Evolutionary conservation across 1,139 yeast species (phyloP).

Genomic region (Pichia sp.): DNA sequence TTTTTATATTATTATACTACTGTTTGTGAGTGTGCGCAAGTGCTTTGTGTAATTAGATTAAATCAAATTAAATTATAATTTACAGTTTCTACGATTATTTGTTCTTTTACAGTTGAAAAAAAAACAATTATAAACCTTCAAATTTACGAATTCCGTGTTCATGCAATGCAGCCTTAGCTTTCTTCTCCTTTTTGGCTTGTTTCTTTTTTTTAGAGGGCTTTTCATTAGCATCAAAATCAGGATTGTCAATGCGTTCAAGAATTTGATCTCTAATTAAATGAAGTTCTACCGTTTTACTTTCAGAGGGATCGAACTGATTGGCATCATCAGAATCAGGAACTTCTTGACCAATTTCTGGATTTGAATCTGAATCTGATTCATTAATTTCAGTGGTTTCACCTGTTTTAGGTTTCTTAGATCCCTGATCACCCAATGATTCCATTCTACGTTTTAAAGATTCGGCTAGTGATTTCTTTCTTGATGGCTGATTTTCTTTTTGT

Average conservation of each 20-base stretch:
- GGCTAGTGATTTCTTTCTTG: neutral
- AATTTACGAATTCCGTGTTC: constrained; percentile 65
- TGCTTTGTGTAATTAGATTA: too few species aligned
- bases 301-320: neutral
- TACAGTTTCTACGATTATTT: too few species aligned
- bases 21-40: too few species aligned
- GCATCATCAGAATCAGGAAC: constrained; percentile 16
- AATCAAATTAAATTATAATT: too few species aligned
- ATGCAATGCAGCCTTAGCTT: constrained; percentile 43
- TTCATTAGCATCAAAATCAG: constrained; percentile 20
- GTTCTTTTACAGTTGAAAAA: neutral
- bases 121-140: constrained; percentile 44
- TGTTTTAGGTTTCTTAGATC: constrained; percentile 1
- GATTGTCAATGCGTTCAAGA: constrained; percentile 22
- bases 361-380: constrained; percentile 9
- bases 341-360: constrained; percentile 15
- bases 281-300: constrained; percentile 14
- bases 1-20: too few species aligned
- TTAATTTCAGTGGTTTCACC: constrained; percentile 10
- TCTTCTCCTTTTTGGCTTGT: constrained; percentile 33
- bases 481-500: constrained; percentile 9
- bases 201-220: constrained; percentile 22
- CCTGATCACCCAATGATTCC: neutral
- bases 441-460: constrained; percentile 15
- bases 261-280: constrained; percentile 22